Percentiles rank a stretch among this genome's conserved stretches.
phyloP scores from a whole-genome alignment of 371 early-diverging fungal genomes.

The Mucor irregularis region DNA sequence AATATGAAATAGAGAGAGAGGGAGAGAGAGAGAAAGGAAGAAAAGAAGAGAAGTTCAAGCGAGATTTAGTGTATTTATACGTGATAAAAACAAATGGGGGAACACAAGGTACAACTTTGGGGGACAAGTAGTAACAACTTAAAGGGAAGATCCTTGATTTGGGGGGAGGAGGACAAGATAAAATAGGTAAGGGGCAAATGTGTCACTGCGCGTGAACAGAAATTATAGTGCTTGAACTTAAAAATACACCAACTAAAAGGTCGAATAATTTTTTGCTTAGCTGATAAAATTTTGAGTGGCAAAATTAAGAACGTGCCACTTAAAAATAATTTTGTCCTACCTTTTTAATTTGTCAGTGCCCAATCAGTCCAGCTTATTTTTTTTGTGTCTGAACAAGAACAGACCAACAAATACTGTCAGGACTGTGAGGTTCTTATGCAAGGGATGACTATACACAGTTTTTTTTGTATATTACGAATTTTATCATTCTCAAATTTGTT shows the following conservation, averaged over 20 bases:
- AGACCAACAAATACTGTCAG: not conserved
- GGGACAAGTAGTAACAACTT: not conserved
- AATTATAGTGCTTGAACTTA: slow-evolving; percentile 1
- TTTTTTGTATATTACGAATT: not conserved
- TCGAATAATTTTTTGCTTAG: not conserved
- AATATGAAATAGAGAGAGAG: no score
- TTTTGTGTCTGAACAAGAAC: not conserved
- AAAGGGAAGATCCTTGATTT: slow-evolving; percentile 10
- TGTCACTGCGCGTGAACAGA: slow-evolving; percentile 9
- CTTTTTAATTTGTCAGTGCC: slow-evolving; percentile 24
- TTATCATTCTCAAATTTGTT: not conserved
- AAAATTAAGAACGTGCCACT: slow-evolving; percentile 25
- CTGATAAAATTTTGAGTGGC: not conserved
- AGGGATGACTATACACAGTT: no score
- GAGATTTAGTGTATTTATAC: slow-evolving; percentile 3
- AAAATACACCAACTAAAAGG: slow-evolving; percentile 11
- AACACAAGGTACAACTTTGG: slow-evolving; percentile 6
- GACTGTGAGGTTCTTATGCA: not conserved
- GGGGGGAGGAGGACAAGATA: not conserved
- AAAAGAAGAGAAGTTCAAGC: not conserved
- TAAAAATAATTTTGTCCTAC: slow-evolving; percentile 10
- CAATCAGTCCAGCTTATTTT: slow-evolving; percentile 20
- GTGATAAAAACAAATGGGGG: slow-evolving; percentile 1
- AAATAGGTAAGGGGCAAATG: not conserved
- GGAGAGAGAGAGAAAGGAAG: slow-evolving; percentile 6